These are phyloP conservation scores for Oryza australiensis DNA, from an alignment of 176 grass and related monocot genomes.

Conservation along the genomic window DNA sequence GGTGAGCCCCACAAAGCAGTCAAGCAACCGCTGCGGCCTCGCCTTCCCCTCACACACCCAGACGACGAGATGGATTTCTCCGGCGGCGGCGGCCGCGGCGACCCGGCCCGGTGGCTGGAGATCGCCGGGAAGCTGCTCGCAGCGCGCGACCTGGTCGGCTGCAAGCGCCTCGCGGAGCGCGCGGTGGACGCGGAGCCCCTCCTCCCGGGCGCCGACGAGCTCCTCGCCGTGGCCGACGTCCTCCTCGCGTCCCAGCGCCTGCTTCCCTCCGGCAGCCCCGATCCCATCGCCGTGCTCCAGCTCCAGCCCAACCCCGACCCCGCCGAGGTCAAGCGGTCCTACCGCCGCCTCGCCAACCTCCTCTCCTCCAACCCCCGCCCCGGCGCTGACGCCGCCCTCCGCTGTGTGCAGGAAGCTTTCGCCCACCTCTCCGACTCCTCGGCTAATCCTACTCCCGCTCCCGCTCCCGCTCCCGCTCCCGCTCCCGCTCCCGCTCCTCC, in stretches of 20 bases:
- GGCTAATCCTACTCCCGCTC: not conserved
- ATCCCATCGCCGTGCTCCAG: slow-evolving; percentile 66
- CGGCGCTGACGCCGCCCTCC: slow-evolving; percentile 63
- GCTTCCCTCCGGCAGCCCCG: slow-evolving; percentile 67
- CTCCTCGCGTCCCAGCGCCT: slow-evolving; percentile 83
- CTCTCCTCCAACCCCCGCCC: slow-evolving; percentile 59
- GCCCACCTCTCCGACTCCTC: slow-evolving; percentile 58
- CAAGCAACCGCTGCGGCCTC: slow-evolving; percentile 10
- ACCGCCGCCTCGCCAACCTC: slow-evolving; percentile 70
- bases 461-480: not conserved
- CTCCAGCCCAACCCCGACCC: slow-evolving; percentile 37
- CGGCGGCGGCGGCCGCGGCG: slow-evolving; percentile 46
- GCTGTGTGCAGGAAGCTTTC: slow-evolving; percentile 63
- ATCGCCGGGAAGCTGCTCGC: slow-evolving; percentile 73
- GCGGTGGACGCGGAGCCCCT: slow-evolving; percentile 73
- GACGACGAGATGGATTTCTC: slow-evolving; percentile 51
- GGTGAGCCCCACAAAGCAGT: slow-evolving; percentile 21
- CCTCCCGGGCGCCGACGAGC: slow-evolving; percentile 75
- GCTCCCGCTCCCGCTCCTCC: not conserved
- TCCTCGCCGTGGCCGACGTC: slow-evolving; percentile 89
- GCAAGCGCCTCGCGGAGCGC: slow-evolving; percentile 91
- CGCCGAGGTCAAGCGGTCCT: slow-evolving; percentile 50
- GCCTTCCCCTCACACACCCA: not conserved
- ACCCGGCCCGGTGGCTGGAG: slow-evolving; percentile 80
- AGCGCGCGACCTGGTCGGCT: slow-evolving; percentile 79